These are phyloP conservation scores for Arthrinium puccinioides DNA, from an alignment of 2,329 filamentous ascomycete genomes.

Conservation along the genomic window DNA sequence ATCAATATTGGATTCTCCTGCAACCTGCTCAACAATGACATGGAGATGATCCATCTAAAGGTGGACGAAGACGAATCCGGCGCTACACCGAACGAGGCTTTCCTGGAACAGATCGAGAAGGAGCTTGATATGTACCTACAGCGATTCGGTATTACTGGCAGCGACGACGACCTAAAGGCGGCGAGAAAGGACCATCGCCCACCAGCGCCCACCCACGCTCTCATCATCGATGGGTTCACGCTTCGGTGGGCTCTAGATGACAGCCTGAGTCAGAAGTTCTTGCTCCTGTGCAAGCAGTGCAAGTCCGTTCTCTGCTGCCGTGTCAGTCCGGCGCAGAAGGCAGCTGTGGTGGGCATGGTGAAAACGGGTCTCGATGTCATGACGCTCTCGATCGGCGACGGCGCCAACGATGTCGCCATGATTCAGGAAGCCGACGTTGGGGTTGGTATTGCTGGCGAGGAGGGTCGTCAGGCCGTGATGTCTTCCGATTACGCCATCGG, in stretches of 20 bases:
- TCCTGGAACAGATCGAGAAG: constrained; percentile 53
- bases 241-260: constrained; percentile 83
- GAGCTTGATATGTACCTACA: constrained; percentile 68
- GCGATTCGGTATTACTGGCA: constrained; percentile 72
- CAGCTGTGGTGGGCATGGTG: constrained; percentile 92
- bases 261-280: constrained; percentile 78
- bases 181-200: constrained; percentile 81
- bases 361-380: constrained; percentile 93
- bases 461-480: constrained; percentile 91
- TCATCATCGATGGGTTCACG: constrained; percentile 92
- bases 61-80: constrained; percentile 64
- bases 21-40: constrained; percentile 93
- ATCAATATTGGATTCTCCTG: constrained; percentile 99
- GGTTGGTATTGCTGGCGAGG: constrained; percentile 88
- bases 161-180: constrained; percentile 72
- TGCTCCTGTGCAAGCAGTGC: constrained; percentile 94
- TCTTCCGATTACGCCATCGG: constrained; percentile 93
- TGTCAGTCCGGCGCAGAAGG: constrained; percentile 95
- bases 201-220: constrained; percentile 78
- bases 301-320: constrained; percentile 94
- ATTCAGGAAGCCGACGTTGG: constrained; percentile 97
- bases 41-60: constrained; percentile 91
- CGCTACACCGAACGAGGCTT: constrained; percentile 36
- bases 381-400: constrained; percentile 88
- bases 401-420: constrained; percentile 95